Evolutionary conservation across 257 asterid species (phyloP).

Genomic region (Forsythia suspensa): DNA sequence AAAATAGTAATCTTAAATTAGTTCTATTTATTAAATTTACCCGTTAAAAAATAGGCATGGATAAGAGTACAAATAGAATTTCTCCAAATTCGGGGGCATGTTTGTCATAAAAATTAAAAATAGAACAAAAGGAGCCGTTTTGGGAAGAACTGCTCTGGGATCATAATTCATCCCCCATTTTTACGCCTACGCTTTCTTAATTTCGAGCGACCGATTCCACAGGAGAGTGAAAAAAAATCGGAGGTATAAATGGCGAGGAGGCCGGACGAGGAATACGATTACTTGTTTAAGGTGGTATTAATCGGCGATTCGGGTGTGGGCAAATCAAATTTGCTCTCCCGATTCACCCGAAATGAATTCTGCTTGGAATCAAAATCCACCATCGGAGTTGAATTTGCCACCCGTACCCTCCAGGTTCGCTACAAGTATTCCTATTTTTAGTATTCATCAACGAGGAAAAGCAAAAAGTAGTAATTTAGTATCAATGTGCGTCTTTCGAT

Average conservation of each 20-base stretch:
- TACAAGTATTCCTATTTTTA: not conserved
- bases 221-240: not conserved
- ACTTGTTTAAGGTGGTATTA: slow-evolving; percentile 64
- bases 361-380: slow-evolving; percentile 73
- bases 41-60: too few species aligned
- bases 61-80: too few species aligned
- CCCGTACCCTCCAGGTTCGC: slow-evolving; percentile 71
- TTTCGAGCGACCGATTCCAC: not conserved
- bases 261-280: slow-evolving; percentile 73
- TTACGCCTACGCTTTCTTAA: not conserved
- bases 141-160: not conserved
- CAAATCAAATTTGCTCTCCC: slow-evolving; percentile 63
- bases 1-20: too few species aligned
- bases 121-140: not conserved
- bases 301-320: slow-evolving; percentile 80
- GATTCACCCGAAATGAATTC: slow-evolving; percentile 71
- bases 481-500: slow-evolving; percentile 1
- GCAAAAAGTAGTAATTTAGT: not conserved
- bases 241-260: slow-evolving; percentile 50
- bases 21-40: too few species aligned
- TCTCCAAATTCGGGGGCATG: slow-evolving; percentile 16
- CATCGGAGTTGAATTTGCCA: slow-evolving; percentile 76
- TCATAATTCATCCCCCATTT: not conserved
- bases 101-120: slow-evolving; percentile 18
- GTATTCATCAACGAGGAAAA: not conserved